phyloP scores from a whole-genome alignment of 1,284 basidiomycete genomes.

The Melampsora abietis-canadensis region DNA sequence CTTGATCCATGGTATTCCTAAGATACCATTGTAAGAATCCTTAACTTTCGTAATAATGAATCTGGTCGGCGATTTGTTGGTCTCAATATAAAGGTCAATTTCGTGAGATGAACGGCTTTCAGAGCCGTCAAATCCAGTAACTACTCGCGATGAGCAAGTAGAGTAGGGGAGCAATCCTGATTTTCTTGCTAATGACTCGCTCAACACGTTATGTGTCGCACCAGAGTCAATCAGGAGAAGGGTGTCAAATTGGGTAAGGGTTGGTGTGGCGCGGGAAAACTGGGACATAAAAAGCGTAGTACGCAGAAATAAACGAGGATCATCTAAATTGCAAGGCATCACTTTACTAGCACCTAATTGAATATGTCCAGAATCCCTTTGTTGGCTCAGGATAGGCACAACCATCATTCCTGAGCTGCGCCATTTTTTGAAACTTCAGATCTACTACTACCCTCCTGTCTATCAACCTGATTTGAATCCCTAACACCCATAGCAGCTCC shows the following conservation, averaged over 20 bases:
- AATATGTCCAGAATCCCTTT: too few species aligned
- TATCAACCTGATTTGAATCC: too few species aligned
- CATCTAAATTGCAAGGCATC: not conserved
- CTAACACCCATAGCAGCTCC: too few species aligned
- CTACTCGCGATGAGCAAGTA: not conserved
- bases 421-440: slow-evolving; percentile 6
- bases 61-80: too few species aligned
- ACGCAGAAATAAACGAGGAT: slow-evolving; percentile 3
- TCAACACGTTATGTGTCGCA: slow-evolving; percentile 1
- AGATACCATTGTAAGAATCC: too few species aligned
- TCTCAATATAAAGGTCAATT: too few species aligned
- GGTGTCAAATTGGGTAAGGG: not conserved
- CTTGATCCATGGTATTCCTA: too few species aligned
- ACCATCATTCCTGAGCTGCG: not conserved
- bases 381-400: slow-evolving; percentile 6
- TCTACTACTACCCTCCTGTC: too few species aligned
- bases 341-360: not conserved
- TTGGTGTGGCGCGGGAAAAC: not conserved
- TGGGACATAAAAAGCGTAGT: not conserved
- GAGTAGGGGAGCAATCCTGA: not conserved
- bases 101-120: too few species aligned
- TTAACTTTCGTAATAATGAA: too few species aligned
- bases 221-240: slow-evolving; percentile 3
- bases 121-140: not conserved
- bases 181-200: not conserved